Base-by-base conservation (phyloP, 768 basidiomycete species). In the Lactarius pseudohatsudake region DNA sequence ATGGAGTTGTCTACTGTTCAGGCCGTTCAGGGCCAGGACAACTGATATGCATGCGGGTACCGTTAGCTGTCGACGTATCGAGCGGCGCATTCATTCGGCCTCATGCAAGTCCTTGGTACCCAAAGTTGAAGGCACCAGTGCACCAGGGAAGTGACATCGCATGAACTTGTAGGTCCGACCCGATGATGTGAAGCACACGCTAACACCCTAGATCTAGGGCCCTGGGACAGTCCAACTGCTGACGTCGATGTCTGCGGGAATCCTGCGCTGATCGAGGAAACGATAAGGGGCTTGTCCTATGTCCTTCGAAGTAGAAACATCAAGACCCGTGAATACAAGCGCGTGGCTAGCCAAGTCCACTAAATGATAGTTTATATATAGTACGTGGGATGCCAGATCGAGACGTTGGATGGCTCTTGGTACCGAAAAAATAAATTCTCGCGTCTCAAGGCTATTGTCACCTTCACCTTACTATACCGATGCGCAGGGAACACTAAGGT, bases 401-500 rank as follows among this genome's bases (percentile, higher is more conserved):
- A 58, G 30, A 18, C 26, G 6, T 63, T 26, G 15, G 40, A 38
- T 0, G 28, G 30, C 41, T 20, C 40, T 41, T 34, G 40, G 30
- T 32, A 43, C 40, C 26, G 28, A 54, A 40, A 7, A 28, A 54
- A 34, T 7, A 10, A 53, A 22, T 41, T 41, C 41, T 18, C 45
- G 10, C 45, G 45, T 22, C 36, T 38, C 11, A 13, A 13, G 11
- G 11, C 45, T 20, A 45, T 45, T n/a, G 18, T 45, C 50, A 1
- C 22, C 26, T 26, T 10, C 20, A 50, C 22, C 50, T 11, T 15
- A 28, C 55, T 40, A 15, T 40, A 40, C 30, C 20, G 18, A 58
- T 41, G n/a, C 40, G 32, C 10, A 36, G 26, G 40, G 34, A 62
- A 57, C 18, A 26, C 56, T 57, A 66, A 65, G 64, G 50, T 65